Conservation (phyloP, 2,329 filamentous ascomycete genomes). For the Ilyonectria sp. region DNA sequence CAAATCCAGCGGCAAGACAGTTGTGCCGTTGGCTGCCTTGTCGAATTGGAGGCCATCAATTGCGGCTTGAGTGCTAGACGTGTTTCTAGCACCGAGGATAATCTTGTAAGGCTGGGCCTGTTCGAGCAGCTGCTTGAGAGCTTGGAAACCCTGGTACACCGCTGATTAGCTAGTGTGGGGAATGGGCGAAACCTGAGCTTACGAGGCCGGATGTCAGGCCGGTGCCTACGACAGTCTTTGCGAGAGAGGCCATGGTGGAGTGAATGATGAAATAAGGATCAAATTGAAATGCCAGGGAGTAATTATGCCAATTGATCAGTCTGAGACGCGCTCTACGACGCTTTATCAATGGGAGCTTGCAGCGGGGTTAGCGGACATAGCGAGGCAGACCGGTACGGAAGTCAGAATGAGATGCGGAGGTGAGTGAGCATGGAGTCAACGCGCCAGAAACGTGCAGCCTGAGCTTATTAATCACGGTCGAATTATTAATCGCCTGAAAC, state of each 20-base stretch:
- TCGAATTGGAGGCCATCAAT: conserved; percentile 61
- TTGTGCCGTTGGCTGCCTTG: conserved; percentile 56
- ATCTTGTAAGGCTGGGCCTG: conserved; percentile 62
- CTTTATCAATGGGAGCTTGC: conserved; percentile 15
- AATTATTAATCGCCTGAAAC: conserved; percentile 20
- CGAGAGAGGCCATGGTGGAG: conserved; percentile 54
- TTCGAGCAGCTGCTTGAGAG: conserved; percentile 65
- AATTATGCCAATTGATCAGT: neutral
- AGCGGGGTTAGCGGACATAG: conserved; percentile 44
- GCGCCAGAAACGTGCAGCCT: neutral
- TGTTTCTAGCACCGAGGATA: conserved; percentile 66
- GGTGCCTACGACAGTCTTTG: conserved; percentile 66
- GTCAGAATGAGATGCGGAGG: neutral
- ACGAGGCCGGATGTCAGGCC: conserved; percentile 66
- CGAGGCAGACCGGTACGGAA: neutral
- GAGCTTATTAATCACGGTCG: conserved; percentile 24
- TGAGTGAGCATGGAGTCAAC: neutral
- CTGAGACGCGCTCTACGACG: neutral
- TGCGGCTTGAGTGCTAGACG: conserved; percentile 56
- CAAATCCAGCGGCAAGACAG: conserved; percentile 65
- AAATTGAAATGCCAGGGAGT: neutral
- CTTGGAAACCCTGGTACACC: conserved; percentile 63
- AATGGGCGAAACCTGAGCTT: conserved; percentile 34
- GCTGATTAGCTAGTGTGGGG: conserved; percentile 8
- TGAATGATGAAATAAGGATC: neutral